Evolutionary conservation across 2,329 filamentous ascomycete genomes (phyloP).

Genomic region (Cladosporium velox): DNA sequence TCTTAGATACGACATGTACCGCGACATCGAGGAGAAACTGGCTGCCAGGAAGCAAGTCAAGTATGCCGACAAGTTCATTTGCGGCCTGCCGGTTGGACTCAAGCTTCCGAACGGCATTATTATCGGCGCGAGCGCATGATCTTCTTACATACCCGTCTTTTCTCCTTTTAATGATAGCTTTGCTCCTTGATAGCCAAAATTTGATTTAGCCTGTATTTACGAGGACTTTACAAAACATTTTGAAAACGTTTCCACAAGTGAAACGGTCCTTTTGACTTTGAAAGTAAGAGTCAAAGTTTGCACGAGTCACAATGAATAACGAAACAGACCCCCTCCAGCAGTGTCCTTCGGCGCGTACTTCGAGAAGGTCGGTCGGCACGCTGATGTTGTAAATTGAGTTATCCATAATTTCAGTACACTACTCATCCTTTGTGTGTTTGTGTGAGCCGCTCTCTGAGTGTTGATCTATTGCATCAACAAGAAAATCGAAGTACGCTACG

Average conservation of each 20-base stretch:
- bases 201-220: not conserved
- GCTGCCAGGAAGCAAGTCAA: conserved; percentile 32
- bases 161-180: not conserved
- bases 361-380: not conserved
- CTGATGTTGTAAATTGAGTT: not conserved
- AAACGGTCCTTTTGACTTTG: not conserved
- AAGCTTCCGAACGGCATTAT: conserved; percentile 14
- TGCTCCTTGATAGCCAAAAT: not conserved
- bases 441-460: not conserved
- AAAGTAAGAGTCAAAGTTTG: not conserved
- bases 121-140: conserved; percentile 17
- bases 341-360: not conserved
- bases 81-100: conserved; percentile 11
- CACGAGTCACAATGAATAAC: not conserved
- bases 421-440: not conserved
- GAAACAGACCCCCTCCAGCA: not conserved
- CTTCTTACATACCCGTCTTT: not conserved
- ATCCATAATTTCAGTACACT: not conserved
- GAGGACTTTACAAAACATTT: not conserved
- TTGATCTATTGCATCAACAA: not conserved
- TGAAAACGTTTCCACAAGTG: not conserved
- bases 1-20: conserved; percentile 60
- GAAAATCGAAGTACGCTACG: not conserved
- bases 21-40: conserved; percentile 54
- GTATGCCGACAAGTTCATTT: conserved; percentile 13